phyloP scores from a whole-genome alignment of 73 alveolate genomes.

The Stentor coeruleus region DNA sequence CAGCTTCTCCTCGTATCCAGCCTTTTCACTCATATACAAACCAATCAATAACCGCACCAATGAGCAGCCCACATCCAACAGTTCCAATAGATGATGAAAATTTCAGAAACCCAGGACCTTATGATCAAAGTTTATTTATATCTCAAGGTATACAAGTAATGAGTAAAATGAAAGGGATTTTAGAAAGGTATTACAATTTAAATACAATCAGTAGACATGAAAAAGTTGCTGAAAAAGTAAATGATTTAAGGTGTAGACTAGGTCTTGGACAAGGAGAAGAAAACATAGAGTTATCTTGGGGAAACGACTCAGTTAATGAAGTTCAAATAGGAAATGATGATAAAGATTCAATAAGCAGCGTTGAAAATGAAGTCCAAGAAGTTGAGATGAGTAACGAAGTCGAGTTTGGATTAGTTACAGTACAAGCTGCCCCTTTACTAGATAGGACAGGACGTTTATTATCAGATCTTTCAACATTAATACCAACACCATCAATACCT shows the following conservation, averaged over 20 bases:
- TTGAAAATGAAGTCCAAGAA: background rate
- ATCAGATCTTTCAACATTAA: conserved; percentile 50
- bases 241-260: background rate
- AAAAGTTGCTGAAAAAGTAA: conserved; percentile 14
- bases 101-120: background rate
- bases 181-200: background rate
- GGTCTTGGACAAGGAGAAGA: background rate
- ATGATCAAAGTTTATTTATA: background rate
- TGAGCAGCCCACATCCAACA: conserved; percentile 76
- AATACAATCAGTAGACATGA: background rate
- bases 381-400: background rate
- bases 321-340: too few relatives aligned
- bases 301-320: too few relatives aligned
- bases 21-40: conserved; percentile 77
- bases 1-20: conserved; percentile 70
- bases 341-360: background rate
- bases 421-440: conserved; percentile 52
- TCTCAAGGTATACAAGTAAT: background rate
- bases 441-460: conserved; percentile 60
- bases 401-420: conserved; percentile 7
- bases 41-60: conserved; percentile 65
- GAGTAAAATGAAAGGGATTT: background rate
- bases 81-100: conserved; percentile 25
- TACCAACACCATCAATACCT: background rate
- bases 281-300: background rate